Conservation (phyloP, 2,329 filamentous ascomycete genomes). For the Alternaria arborescens region DNA sequence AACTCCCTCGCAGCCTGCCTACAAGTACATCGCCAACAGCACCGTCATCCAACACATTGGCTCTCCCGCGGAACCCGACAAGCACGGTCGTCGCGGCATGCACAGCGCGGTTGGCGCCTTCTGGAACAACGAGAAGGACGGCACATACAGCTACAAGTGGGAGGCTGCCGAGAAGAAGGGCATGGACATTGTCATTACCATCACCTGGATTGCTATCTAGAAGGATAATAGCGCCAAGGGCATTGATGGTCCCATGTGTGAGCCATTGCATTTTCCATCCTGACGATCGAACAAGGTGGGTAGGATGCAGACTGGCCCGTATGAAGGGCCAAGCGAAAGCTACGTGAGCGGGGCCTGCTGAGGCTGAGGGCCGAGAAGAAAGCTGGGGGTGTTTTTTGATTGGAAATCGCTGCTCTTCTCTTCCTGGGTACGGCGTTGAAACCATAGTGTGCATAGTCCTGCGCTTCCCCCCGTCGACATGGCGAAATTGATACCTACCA, state of each 20-base stretch:
- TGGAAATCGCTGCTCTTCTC: slow-evolving; percentile 11
- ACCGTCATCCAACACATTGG: slow-evolving; percentile 93
- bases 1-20: slow-evolving; percentile 64
- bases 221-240: slow-evolving; percentile 3
- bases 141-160: slow-evolving; percentile 90
- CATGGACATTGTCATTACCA: slow-evolving; percentile 61
- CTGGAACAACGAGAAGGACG: slow-evolving; percentile 91
- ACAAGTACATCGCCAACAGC: slow-evolving; percentile 97
- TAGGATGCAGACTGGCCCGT: neutral
- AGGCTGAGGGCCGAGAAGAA: slow-evolving; percentile 4
- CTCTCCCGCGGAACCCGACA: slow-evolving; percentile 56
- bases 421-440: slow-evolving; percentile 19
- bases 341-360: slow-evolving; percentile 8
- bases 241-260: neutral
- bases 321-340: slow-evolving; percentile 7
- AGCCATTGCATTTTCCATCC: neutral
- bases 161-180: slow-evolving; percentile 65
- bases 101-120: slow-evolving; percentile 85
- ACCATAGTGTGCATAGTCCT: slow-evolving; percentile 12
- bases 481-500: slow-evolving; percentile 17
- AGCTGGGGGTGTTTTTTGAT: slow-evolving; percentile 5
- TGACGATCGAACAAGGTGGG: neutral
- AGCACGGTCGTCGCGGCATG: slow-evolving; percentile 87
- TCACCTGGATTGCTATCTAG: slow-evolving; percentile 74
- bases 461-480: slow-evolving; percentile 11